These are phyloP conservation scores for Plasmodium coatneyi DNA, from an alignment of 169 alveolate genomes.

Conservation along the genomic window DNA sequence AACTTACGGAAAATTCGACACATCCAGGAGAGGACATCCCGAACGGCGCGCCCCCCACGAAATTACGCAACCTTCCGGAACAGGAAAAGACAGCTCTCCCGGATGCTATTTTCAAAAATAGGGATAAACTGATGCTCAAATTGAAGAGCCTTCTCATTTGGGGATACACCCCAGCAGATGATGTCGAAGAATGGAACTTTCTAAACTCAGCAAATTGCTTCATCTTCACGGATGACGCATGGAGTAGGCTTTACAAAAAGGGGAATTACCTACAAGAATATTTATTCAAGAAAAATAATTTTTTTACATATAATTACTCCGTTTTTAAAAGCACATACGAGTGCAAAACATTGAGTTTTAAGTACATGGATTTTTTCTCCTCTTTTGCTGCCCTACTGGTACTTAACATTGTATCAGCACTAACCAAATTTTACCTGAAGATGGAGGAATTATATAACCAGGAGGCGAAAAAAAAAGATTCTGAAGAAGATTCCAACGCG, in stretches of 20 bases:
- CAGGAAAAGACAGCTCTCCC: not conserved
- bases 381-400: not conserved
- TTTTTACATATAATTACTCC: constrained; percentile 26
- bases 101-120: not conserved
- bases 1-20: not conserved
- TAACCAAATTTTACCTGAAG: not conserved
- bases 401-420: not conserved
- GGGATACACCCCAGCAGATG: constrained; percentile 48
- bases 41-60: not conserved
- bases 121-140: constrained; percentile 5
- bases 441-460: not conserved
- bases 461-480: not conserved
- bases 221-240: constrained; percentile 16
- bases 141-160: constrained; percentile 39
- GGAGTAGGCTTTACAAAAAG: not conserved
- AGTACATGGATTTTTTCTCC: constrained; percentile 39
- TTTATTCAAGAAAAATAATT: constrained; percentile 12
- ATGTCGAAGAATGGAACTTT: constrained; percentile 50
- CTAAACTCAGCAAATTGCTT: constrained; percentile 37
- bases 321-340: constrained; percentile 41
- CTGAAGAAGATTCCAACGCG: not conserved
- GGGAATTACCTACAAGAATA: constrained; percentile 3
- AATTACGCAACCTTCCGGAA: not conserved
- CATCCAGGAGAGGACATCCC: not conserved
- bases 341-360: constrained; percentile 19